These are phyloP conservation scores for Yamadazyma atlantica DNA, from an alignment of 1,139 yeast genomes.

Conservation along the genomic window DNA sequence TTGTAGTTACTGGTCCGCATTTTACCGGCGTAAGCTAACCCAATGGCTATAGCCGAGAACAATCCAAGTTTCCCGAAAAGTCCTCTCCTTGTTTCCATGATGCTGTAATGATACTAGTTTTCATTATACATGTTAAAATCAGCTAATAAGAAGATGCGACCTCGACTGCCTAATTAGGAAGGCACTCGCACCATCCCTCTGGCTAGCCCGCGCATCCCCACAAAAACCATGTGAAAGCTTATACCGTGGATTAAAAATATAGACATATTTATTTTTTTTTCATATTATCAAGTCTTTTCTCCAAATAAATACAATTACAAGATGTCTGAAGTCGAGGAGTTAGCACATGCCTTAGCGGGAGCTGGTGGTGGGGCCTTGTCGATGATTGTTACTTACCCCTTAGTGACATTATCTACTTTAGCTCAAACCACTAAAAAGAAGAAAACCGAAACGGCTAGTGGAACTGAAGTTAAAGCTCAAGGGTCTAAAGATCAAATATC, in stretches of 20 bases:
- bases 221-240: slow-evolving; percentile 12
- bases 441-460: slow-evolving; percentile 14
- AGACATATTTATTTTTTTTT: neutral
- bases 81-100: slow-evolving; percentile 39
- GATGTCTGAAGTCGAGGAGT: slow-evolving; percentile 48
- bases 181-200: slow-evolving; percentile 2
- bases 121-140: too few relatives aligned
- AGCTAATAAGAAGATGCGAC: neutral
- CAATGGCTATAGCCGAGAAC: slow-evolving; percentile 32
- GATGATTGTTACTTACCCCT: slow-evolving; percentile 82
- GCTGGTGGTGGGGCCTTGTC: slow-evolving; percentile 92
- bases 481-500: slow-evolving; percentile 16
- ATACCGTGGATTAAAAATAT: slow-evolving; percentile 7
- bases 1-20: slow-evolving; percentile 36
- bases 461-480: slow-evolving; percentile 9
- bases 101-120: neutral
- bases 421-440: slow-evolving; percentile 65
- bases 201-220: slow-evolving; percentile 6
- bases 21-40: slow-evolving; percentile 36
- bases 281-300: neutral
- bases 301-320: neutral
- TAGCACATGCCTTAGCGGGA: slow-evolving; percentile 88
- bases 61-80: slow-evolving; percentile 36
- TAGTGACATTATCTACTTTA: slow-evolving; percentile 78
- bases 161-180: slow-evolving; percentile 6